A percentile compares a stretch with the other conserved stretches of the same genome.
phyloP scores from a whole-genome alignment of 2,329 filamentous ascomycete genomes.

The Dactylellina haptotyla region DNA sequence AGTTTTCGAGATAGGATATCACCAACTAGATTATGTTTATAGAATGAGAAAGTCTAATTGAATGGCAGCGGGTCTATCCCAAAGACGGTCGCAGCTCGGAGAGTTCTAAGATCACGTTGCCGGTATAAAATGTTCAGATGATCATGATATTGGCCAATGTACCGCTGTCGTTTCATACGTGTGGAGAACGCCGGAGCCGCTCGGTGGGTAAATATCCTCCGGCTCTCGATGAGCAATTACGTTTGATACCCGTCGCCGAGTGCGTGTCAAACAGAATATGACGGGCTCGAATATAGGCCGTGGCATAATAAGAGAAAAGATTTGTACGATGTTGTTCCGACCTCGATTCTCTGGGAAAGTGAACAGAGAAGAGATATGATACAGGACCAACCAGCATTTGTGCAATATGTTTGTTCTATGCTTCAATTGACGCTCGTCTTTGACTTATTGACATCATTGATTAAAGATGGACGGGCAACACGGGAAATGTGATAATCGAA shows the following conservation, averaged over 20 bases:
- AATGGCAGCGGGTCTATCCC: conserved; percentile 7
- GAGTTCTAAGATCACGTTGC: conserved; percentile 25
- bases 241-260: conserved; percentile 9
- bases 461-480: conserved; percentile 58
- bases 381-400: conserved; percentile 54
- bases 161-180: conserved; percentile 19
- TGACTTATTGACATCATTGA: conserved; percentile 55
- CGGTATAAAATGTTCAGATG: conserved; percentile 5
- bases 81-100: conserved; percentile 38
- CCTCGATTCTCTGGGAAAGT: conserved; percentile 52
- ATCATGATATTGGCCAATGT: neutral
- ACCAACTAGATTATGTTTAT: conserved; percentile 18
- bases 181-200: conserved; percentile 15
- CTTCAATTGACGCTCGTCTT: conserved; percentile 57
- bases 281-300: neutral
- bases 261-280: neutral
- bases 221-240: neutral
- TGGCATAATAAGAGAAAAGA: conserved; percentile 5
- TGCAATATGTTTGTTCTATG: conserved; percentile 59
- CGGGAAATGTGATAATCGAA: conserved; percentile 57
- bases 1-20: neutral
- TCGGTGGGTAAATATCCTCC: neutral
- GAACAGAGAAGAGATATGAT: conserved; percentile 52
- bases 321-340: conserved; percentile 53
- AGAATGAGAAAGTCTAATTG: neutral